Conservation (phyloP, 495 filamentous ascomycete species). For the Penicillium malachiteum region DNA sequence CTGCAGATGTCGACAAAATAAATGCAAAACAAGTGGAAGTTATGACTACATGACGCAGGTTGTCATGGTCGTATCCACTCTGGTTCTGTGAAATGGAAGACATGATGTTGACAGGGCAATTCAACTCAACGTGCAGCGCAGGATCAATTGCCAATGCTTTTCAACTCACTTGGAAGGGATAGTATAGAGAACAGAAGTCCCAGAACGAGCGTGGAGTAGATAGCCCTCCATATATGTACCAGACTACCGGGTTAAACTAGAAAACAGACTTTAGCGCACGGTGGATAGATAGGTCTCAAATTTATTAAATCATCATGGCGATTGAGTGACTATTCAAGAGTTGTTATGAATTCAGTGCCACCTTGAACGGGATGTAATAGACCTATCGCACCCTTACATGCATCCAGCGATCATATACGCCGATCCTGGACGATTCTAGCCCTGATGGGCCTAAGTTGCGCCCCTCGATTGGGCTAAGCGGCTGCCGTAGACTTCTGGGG, state of each 20-base stretch:
- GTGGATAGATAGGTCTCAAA: conserved; percentile 13
- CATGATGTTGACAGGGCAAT: conserved; percentile 3
- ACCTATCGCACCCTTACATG: conserved; percentile 21
- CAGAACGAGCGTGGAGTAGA: no score
- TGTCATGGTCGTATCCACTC: conserved; percentile 19
- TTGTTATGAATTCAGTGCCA: no score
- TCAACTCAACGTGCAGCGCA: no score
- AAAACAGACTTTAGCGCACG: neutral
- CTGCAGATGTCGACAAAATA: conserved; percentile 23
- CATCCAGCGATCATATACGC: conserved; percentile 2
- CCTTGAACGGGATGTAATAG: conserved; percentile 5
- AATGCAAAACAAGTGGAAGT: conserved; percentile 27
- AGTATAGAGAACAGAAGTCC: neutral
- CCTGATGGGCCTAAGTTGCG: neutral
- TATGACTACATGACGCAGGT: conserved; percentile 27
- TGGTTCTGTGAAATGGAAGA: conserved; percentile 3
- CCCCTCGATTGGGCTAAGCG: conserved; percentile 2
- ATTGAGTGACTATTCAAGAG: neutral
- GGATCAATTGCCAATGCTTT: no score
- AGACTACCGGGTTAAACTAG: neutral
- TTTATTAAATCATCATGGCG: neutral
- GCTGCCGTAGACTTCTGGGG: conserved; percentile 1
- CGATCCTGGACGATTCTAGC: neutral
- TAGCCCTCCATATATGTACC: neutral
- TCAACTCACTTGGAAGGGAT: neutral